Conservation (phyloP, 768 basidiomycete genomes). For the Termitomyces sp. region DNA sequence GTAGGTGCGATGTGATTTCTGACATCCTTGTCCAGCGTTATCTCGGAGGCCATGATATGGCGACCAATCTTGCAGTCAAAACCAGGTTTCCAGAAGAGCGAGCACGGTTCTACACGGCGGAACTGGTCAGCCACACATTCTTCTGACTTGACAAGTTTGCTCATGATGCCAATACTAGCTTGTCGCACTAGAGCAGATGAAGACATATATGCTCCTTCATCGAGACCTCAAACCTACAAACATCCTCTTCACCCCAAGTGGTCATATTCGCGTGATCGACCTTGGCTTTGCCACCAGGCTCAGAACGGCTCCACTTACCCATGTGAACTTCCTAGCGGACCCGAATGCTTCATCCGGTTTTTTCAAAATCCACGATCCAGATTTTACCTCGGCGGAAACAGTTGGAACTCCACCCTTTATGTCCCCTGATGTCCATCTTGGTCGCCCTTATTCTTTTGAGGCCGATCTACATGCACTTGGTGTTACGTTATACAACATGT, state of each 20-base stretch:
- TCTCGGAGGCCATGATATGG: slow-evolving; percentile 4
- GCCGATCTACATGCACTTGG: too few relatives aligned
- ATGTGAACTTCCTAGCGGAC: not conserved
- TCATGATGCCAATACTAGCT: slow-evolving; percentile 28
- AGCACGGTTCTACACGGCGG: slow-evolving; percentile 1
- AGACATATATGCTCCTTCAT: slow-evolving; percentile 1
- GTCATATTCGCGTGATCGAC: slow-evolving; percentile 10
- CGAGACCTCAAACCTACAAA: too few relatives aligned
- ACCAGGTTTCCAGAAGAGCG: not conserved
- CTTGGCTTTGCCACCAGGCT: slow-evolving; percentile 7
- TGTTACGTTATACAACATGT: too few relatives aligned
- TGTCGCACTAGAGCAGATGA: slow-evolving; percentile 23
- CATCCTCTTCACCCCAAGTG: slow-evolving; percentile 2
- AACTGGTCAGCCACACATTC: not conserved
- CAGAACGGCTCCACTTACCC: not conserved
- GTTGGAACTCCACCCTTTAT: too few relatives aligned
- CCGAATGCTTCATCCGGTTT: too few relatives aligned
- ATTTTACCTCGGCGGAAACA: too few relatives aligned
- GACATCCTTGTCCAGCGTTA: not conserved
- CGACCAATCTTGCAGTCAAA: not conserved
- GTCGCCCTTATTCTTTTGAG: too few relatives aligned
- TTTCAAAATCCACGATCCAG: too few relatives aligned
- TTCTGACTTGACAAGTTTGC: not conserved
- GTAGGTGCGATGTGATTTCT: not conserved
- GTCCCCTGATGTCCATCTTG: slow-evolving; percentile 1